Evolutionary conservation across 176 grass and related monocot species (phyloP), one percentile per base, ranked within the genome.

Genomic region (Aegilops tauschii): DNA sequence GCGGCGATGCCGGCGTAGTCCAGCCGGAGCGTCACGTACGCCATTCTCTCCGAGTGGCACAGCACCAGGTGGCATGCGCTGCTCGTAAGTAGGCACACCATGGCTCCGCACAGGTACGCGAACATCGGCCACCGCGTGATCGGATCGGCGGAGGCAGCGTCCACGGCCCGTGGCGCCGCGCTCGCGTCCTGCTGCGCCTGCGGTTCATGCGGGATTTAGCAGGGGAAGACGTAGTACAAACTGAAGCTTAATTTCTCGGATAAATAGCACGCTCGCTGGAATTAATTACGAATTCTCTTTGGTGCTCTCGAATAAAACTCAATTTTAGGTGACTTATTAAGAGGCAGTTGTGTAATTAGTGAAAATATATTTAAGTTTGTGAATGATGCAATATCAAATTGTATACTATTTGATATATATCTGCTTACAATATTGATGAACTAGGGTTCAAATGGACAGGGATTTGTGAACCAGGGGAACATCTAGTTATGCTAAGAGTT

Each of bases 1-100:
- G 86, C 31, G 5, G 93, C 81, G 71, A 98, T 98, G 86, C 96
- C 96, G 56, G 91, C 90, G 83, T 98, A 98, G 90, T 98, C 96
- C 0, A 98, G 93, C 10, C 93, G 88, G 3, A 95, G 91, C 32
- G 93, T 92, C 36, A 98, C 31, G 84, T 90, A 92, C n/a, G 83
- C 83, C 14, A 79, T 75, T 61, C 83, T 84, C 81, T 92, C 90
- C 5, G 96, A 98, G 88, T 95, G 96, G 81, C 96, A 98, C 4
- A 88, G 49, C 9, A 98, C 54, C 5, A 98, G 96, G 81, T 98
- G 96, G 83, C 93, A 98, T 10, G 50, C 67, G 81, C 81, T 94
- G 90, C 96, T 98, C 37, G 78, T 89, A n/a, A 95, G 88, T 9
- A 98, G 93, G 91, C 96, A 98, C 61, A 84, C 39, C 93, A 98